Base-by-base conservation (phyloP, 768 basidiomycete genomes). In the Rhodocollybia butyracea region DNA sequence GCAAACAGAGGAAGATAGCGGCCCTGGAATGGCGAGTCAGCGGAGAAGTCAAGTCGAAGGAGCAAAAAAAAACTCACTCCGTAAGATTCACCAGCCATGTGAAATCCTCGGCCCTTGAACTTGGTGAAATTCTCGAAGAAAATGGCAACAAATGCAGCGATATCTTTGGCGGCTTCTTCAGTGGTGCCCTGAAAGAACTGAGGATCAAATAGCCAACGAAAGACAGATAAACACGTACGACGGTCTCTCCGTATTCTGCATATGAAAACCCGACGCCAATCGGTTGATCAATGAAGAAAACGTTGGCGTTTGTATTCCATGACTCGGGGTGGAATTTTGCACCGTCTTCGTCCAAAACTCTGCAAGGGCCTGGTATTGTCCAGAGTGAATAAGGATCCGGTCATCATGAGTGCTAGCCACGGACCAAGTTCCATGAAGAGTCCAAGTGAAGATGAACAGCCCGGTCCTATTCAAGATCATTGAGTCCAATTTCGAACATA, bases 21-120 rank as follows among this genome's bases (percentile, higher is more conserved):
- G 11, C 78, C 77, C 79, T 78, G 31, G 24, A 10, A 21, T 13
- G 17, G 1, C 41, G 7, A 1, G 56, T 5, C 34, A 6, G 6
- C 12, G 29, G 15, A 19, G 15, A 24, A 11, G 22, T 46, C n/a
- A 53, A 30, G 5, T 19, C 11, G 24, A n/a, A 31, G 27, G 39
- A 36, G 19, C 3, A 17, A 31, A n/a, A 38, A 53, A 29, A 55
- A 38, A 59, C 77, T 59, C 40, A 81, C 83, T 0, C 74, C 81
- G 55, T 83, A 89, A 17, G 72, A 85, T 70, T 76, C 77, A 21
- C 82, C 91, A 0, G 89, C 77, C 48, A 92, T 74, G 59, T 91
- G 88, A 42, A 78, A 76, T 1, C 64, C 59, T 12, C 80, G 63
- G 5, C 78, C 78, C 57, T 79, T 76, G 69, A 82, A 81, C 55